Conservation (phyloP, 306 rosid species). For the Cucurbita argyrosperma region DNA sequence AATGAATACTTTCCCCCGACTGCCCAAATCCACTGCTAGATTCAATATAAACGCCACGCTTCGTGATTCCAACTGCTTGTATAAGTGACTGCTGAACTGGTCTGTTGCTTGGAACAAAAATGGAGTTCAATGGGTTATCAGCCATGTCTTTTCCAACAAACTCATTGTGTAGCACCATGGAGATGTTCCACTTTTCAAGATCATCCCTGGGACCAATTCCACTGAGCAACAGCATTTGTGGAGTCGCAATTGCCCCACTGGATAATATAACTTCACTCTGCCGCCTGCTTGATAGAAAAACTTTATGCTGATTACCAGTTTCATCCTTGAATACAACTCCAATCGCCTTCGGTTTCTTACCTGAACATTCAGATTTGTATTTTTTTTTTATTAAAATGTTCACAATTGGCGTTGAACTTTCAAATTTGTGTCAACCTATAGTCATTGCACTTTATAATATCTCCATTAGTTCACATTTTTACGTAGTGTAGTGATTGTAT, state of each 20-base stretch:
- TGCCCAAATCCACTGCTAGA: constrained; percentile 89
- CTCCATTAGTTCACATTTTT: background rate
- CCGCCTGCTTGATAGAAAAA: constrained; percentile 26
- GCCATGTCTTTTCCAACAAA: constrained; percentile 87
- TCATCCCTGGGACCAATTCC: constrained; percentile 83
- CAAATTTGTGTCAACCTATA: background rate
- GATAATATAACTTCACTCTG: constrained; percentile 69
- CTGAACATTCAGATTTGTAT: constrained; percentile 13
- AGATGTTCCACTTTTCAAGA: constrained; percentile 50
- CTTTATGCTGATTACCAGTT: constrained; percentile 56
- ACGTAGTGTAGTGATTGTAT: background rate
- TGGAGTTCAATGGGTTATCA: constrained; percentile 92
- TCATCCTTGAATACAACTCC: constrained; percentile 83
- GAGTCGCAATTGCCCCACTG: constrained; percentile 76
- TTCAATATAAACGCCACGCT: constrained; percentile 73
- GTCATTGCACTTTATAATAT: background rate
- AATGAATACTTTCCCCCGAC: constrained; percentile 67
- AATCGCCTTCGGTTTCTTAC: constrained; percentile 49
- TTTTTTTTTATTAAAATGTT: background rate
- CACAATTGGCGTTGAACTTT: background rate
- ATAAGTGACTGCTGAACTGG: constrained; percentile 56
- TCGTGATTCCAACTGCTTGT: constrained; percentile 82
- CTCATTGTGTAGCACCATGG: constrained; percentile 42
- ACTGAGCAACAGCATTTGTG: constrained; percentile 79
- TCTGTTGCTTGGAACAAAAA: constrained; percentile 55